Percentiles rank a stretch among this genome's conserved stretches.
These are phyloP conservation scores for Corniculantispora saksenae DNA, from an alignment of 2,329 filamentous ascomycete species.

Conservation along the genomic window DNA sequence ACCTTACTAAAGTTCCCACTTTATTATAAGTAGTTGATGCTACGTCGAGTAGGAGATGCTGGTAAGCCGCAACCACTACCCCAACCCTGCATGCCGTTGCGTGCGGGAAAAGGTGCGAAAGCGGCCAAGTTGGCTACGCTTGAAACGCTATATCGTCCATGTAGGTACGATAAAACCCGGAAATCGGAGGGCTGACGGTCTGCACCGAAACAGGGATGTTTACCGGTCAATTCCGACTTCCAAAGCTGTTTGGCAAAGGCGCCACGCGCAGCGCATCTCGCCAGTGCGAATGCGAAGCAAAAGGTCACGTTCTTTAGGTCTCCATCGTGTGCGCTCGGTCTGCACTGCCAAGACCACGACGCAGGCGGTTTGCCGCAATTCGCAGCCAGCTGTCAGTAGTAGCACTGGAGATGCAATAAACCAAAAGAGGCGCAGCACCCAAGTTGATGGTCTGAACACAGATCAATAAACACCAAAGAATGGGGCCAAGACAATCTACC, in stretches of 20 bases:
- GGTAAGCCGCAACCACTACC: slow-evolving; percentile 18
- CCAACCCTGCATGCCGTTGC: slow-evolving; percentile 4
- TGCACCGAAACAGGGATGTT: background rate
- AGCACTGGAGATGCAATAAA: background rate
- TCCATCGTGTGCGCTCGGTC: background rate
- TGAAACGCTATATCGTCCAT: background rate
- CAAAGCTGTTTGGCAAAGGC: background rate
- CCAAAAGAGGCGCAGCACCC: background rate
- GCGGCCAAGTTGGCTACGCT: background rate
- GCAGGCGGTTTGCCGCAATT: background rate
- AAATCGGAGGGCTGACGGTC: slow-evolving; percentile 7
- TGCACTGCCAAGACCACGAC: background rate
- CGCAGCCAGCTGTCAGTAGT: background rate
- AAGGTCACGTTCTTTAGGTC: background rate
- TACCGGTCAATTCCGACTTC: slow-evolving; percentile 10
- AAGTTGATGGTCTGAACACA: background rate
- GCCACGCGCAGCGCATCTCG: background rate
- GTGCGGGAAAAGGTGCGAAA: background rate
- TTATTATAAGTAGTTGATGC: slow-evolving; percentile 16
- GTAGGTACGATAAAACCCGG: slow-evolving; percentile 9
- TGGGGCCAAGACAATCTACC: background rate
- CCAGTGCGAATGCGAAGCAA: background rate
- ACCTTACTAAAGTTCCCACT: slow-evolving; percentile 19
- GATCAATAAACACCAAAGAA: background rate
- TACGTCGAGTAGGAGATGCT: background rate